A percentile compares a stretch with the other conserved stretches of the same genome.
phyloP scores from a whole-genome alignment of 257 asterid genomes.

The Fraxinus cuspidata region DNA sequence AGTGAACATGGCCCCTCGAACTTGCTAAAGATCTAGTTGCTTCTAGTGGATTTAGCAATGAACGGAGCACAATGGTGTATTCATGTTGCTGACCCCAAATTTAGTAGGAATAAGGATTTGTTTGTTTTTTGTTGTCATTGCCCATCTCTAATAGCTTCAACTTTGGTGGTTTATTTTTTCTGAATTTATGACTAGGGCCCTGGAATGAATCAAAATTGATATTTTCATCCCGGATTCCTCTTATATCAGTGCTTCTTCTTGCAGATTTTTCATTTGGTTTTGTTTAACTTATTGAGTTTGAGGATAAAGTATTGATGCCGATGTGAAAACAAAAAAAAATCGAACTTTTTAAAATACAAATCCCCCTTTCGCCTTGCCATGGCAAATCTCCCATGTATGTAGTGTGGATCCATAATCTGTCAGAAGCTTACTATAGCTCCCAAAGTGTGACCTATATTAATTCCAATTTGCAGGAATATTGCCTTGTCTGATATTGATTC shows the following conservation, averaged over 20 bases:
- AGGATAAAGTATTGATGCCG: background rate
- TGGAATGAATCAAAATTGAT: background rate
- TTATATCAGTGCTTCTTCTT: background rate
- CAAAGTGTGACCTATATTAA: constrained; percentile 3
- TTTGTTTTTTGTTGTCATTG: background rate
- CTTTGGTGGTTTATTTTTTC: background rate
- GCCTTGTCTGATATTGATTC: constrained; percentile 57
- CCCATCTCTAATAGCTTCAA: background rate
- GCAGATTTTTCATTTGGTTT: background rate
- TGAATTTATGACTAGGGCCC: background rate
- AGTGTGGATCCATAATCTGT: background rate
- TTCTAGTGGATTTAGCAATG: background rate
- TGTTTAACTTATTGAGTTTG: background rate
- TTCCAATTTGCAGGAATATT: constrained; percentile 42
- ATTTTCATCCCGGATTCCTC: background rate
- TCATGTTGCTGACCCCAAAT: background rate
- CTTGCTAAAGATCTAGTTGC: background rate
- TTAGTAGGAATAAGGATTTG: background rate
- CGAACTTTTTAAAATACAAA: background rate
- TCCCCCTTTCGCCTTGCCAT: background rate
- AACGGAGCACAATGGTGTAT: background rate
- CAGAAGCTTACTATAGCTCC: background rate
- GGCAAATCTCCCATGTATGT: background rate
- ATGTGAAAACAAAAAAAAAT: background rate
- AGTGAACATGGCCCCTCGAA: background rate